Base-by-base conservation (phyloP, 2,329 filamentous ascomycete species). In the Cryphonectria nitschkei region DNA sequence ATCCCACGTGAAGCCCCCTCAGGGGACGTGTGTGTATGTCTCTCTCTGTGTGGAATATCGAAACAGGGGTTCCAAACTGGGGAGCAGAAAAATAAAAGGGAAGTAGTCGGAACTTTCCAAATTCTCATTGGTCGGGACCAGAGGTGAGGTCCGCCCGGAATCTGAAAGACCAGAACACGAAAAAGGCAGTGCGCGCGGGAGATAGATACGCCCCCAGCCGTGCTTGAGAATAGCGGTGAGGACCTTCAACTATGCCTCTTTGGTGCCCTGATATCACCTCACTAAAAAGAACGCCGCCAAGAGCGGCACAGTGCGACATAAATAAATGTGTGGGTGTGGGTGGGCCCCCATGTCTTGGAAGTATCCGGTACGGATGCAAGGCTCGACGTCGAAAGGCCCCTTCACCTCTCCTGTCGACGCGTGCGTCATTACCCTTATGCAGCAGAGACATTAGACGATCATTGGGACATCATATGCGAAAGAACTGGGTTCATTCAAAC, bases 221-320 rank as follows among this genome's bases (percentile, higher is more conserved):
- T 72, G 66, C 34, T 22, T 56, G 67, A 68, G 70, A 73, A 66
- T 69, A 72, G 72, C 72, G 72, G 72, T 73, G 72, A 73, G 66
- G 54, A 68, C 56, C 29, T 29, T 16, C 72, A 9, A 52, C 70
- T 70, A 72, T 19, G 22, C 70, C 60, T 19, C 43, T 72, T 70
- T n/a, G 43, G 70, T 64, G 32, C 22, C 54, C 71, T 50, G 66
- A 71, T 71, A 73, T 71, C 71, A 71, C 69, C 71, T 73, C 71
- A 73, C 71, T 62, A 69, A 65, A 65, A 68, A 67, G 58, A 61
- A 61, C 64, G 71, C 71, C 71, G 66, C 66, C 37, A 69, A 67
- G 52, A 69, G 65, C 69, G 52, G 56, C 71, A 71, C 71, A 68
- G 71, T 73, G 71, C 69, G 71, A 70, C 69, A 65, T 50, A 41